Percentiles rank a stretch among this genome's conserved stretches.
These are phyloP conservation scores for Styphnolobium japonicum DNA, from an alignment of 306 rosid species.

Conservation along the genomic window DNA sequence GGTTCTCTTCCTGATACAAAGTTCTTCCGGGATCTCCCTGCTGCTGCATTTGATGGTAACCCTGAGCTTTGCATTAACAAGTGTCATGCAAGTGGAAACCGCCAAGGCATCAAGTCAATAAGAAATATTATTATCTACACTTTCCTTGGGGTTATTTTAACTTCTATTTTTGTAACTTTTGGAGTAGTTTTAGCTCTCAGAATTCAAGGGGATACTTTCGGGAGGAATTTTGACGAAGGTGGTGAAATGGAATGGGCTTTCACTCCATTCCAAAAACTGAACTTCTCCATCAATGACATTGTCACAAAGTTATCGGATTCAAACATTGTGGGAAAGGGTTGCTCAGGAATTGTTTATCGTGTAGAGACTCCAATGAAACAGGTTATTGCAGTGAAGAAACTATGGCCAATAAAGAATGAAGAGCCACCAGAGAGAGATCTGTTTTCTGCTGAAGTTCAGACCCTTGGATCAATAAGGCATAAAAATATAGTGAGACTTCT, in stretches of 20 bases:
- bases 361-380: slow-evolving; percentile 89
- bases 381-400: slow-evolving; percentile 88
- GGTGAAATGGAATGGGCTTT: slow-evolving; percentile 70
- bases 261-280: slow-evolving; percentile 88
- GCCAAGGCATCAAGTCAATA: slow-evolving; percentile 42
- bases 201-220: slow-evolving; percentile 43
- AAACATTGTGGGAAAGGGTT: slow-evolving; percentile 80
- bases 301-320: slow-evolving; percentile 68
- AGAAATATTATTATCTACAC: slow-evolving; percentile 53
- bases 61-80: slow-evolving; percentile 62
- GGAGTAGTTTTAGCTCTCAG: slow-evolving; percentile 56
- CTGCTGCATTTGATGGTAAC: slow-evolving; percentile 65
- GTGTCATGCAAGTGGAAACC: slow-evolving; percentile 39
- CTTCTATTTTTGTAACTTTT: slow-evolving; percentile 47
- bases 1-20: slow-evolving; percentile 80
- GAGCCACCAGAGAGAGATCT: slow-evolving; percentile 68
- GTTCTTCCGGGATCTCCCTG: slow-evolving; percentile 69
- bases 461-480: slow-evolving; percentile 89
- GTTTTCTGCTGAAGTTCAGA: slow-evolving; percentile 79
- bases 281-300: slow-evolving; percentile 71
- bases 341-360: slow-evolving; percentile 85
- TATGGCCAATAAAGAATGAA: slow-evolving; percentile 65
- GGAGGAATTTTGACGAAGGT: slow-evolving; percentile 43
- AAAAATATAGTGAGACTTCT: slow-evolving; percentile 86
- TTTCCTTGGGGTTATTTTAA: slow-evolving; percentile 61